A percentile compares a stretch with the other conserved stretches of the same genome.
Evolutionary conservation across 768 basidiomycete genomes (phyloP).

Genomic region (Cystofilobasidium capitatum): DNA sequence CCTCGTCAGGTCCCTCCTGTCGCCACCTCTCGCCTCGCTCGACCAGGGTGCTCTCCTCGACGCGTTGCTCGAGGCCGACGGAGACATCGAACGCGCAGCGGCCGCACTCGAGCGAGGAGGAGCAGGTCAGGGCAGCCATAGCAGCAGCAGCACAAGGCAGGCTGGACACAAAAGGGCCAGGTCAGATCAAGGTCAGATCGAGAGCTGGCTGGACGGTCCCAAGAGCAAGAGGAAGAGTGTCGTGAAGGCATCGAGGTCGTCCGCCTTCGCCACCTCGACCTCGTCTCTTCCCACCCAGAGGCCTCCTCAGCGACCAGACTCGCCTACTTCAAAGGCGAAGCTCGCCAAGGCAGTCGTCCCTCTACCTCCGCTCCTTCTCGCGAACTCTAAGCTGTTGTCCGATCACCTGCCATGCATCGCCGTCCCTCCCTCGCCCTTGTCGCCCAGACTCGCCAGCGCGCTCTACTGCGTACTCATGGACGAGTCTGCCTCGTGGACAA

Average conservation of each 20-base stretch:
- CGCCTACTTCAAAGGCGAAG: not conserved
- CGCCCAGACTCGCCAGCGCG: slow-evolving; percentile 35
- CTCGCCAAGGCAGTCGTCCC: slow-evolving; percentile 25
- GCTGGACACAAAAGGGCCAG: not conserved
- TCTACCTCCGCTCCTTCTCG: slow-evolving; percentile 34
- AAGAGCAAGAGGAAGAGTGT: not conserved
- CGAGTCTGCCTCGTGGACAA: slow-evolving; percentile 34
- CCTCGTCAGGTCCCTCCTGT: slow-evolving; percentile 1
- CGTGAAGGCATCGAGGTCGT: not conserved
- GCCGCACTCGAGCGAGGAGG: slow-evolving; percentile 31
- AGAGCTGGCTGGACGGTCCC: not conserved
- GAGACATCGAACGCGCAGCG: slow-evolving; percentile 34
- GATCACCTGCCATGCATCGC: slow-evolving; percentile 31
- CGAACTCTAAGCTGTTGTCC: slow-evolving; percentile 32
- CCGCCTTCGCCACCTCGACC: not conserved
- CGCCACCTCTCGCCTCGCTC: not conserved
- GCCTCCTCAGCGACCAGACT: not conserved
- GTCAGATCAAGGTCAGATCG: not conserved
- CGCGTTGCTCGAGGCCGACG: slow-evolving; percentile 30
- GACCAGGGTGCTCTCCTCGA: slow-evolving; percentile 1
- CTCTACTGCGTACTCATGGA: slow-evolving; percentile 37
- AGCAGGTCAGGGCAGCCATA: slow-evolving; percentile 28
- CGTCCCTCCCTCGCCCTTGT: slow-evolving; percentile 33
- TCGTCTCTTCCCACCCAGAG: not conserved
- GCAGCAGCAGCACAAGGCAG: slow-evolving; percentile 18